Evolutionary conservation across 768 basidiomycete species (phyloP), one percentile per base, ranked within the genome.

Genomic region (Hypholoma fasciculare): DNA sequence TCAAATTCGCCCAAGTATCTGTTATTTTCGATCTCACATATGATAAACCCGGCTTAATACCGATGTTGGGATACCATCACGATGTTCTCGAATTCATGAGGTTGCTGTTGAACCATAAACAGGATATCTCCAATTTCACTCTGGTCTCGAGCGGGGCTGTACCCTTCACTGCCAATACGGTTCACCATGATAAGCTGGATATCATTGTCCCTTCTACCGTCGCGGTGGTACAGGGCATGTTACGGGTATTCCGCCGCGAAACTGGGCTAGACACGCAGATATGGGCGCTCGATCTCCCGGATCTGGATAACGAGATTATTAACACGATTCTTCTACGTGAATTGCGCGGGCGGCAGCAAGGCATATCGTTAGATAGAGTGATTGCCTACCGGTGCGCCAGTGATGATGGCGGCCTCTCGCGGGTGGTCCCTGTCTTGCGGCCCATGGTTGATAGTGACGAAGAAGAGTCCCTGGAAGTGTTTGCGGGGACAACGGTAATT

Each of bases 231-330:
- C 69, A 69, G 38, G 70, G 70, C 20, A 67, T 71, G 67, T 53
- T 71, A 9, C 64, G 71, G 2, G 72, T 70, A 3, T 71, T 66
- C 57, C 67, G 69, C 48, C 58, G 66, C 12, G 71, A 73, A 43
- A 56, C 59, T 13, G 65, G 67, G n/a, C 55, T 67, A 6, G 56
- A 68, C 39, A 51, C 43, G 13, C 61, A 49, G 8, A 50, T 63
- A 12, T 68, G 64, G 67, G 59, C 61, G 43, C 57, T 71, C 26
- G 68, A 69, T 55, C 44, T 71, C 2, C 67, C 67, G 2, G 6
- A 26, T 8, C 16, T 58, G 26, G 48, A 39, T 49, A 59, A 56
- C 30, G 23, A 43, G 20, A 53, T 8, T 2, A 37, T 63, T 23
- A 23, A 14, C 12, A 30, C 49, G 26, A 49, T 59, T 12, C 30